Evolutionary conservation across 805 yeast species (phyloP).

Genomic region (Saturnispora sanitii): DNA sequence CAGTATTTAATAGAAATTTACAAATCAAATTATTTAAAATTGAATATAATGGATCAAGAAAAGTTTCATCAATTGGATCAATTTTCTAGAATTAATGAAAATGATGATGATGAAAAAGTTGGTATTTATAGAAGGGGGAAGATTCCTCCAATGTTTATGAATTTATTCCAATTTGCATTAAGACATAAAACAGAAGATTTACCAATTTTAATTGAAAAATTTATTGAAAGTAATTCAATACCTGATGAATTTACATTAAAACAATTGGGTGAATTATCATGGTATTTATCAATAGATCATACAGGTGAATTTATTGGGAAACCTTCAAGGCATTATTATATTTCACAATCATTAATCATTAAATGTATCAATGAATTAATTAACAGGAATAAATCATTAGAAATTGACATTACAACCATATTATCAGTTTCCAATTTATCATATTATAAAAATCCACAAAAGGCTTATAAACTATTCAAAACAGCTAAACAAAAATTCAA

Average conservation of each 20-base stretch:
- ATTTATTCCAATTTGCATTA: slow-evolving; percentile 20
- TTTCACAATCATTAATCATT: slow-evolving; percentile 21
- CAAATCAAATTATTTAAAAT: slow-evolving; percentile 13
- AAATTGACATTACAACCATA: slow-evolving; percentile 21
- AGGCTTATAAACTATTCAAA: slow-evolving; percentile 19
- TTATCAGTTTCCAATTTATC: slow-evolving; percentile 24
- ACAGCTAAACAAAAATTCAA: slow-evolving; percentile 25
- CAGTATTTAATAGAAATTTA: slow-evolving; percentile 20
- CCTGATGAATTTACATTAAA: slow-evolving; percentile 12
- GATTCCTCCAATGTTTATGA: slow-evolving; percentile 23
- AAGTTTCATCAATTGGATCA: slow-evolving; percentile 19
- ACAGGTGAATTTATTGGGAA: slow-evolving; percentile 19
- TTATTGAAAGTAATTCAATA: slow-evolving; percentile 11
- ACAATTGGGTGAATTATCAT: slow-evolving; percentile 23
- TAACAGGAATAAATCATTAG: slow-evolving; percentile 10
- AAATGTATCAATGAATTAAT: slow-evolving; percentile 17
- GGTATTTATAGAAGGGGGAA: slow-evolving; percentile 14
- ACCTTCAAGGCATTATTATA: slow-evolving; percentile 18
- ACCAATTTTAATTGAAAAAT: slow-evolving; percentile 16
- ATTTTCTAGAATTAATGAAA: too few species aligned
- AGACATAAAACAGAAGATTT: slow-evolving; percentile 17
- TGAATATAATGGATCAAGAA: slow-evolving; percentile 22
- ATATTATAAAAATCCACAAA: slow-evolving; percentile 17
- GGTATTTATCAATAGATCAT: slow-evolving; percentile 24
- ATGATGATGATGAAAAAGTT: too few species aligned